Conservation (phyloP, 1,284 basidiomycete species). For the Peniophora sp. region DNA sequence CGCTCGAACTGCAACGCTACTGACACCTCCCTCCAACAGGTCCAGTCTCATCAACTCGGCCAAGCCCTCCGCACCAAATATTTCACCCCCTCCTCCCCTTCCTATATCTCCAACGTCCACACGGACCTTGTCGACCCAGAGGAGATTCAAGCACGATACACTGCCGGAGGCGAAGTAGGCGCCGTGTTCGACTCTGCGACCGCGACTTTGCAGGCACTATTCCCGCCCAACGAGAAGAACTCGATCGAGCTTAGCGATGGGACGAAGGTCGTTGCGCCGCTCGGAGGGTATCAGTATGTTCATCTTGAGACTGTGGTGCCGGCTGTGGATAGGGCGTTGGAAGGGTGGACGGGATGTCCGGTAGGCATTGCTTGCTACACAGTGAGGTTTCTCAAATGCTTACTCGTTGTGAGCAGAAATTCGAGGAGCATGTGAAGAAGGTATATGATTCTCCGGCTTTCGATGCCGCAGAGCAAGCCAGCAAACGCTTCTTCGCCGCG, state of each 20-base stretch:
- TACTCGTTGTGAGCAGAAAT: conserved; percentile 31
- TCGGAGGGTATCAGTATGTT: conserved; percentile 82
- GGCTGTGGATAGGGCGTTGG: conserved; percentile 73
- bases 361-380: conserved; percentile 28
- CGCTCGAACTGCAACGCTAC: not conserved
- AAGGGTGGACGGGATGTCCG: conserved; percentile 80
- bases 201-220: conserved; percentile 72
- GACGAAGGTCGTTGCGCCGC: conserved; percentile 61
- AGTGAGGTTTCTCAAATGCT: not conserved
- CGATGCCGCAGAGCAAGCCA: conserved; percentile 47
- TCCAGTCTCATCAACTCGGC: conserved; percentile 70
- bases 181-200: conserved; percentile 81
- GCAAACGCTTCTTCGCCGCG: conserved; percentile 57
- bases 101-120: conserved; percentile 61
- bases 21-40: conserved; percentile 27
- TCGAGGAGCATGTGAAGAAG: conserved; percentile 51
- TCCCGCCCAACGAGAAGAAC: conserved; percentile 65
- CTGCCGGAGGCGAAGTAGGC: conserved; percentile 77
- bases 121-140: conserved; percentile 61
- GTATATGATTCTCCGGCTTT: conserved; percentile 59
- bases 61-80: conserved; percentile 61
- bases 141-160: conserved; percentile 69
- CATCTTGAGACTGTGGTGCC: conserved; percentile 84
- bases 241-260: conserved; percentile 74
- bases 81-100: conserved; percentile 52